Base-by-base conservation (phyloP, 768 basidiomycete species). In the Hydnomerulius pinastri region DNA sequence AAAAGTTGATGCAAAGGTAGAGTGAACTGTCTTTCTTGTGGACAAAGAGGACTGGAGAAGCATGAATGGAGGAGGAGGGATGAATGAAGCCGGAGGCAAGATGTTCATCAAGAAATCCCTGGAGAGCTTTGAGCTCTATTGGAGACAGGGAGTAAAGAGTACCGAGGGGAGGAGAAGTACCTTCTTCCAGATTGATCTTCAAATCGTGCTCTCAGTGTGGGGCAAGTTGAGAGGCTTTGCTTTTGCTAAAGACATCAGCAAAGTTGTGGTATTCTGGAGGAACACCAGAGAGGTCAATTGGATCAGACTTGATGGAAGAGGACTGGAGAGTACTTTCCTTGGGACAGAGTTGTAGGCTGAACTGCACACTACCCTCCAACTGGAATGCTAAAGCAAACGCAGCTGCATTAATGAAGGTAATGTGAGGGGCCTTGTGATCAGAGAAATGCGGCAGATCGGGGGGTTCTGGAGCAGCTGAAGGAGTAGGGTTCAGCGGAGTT, bases 81-180 rank as follows among this genome's bases (percentile, higher is more conserved):
- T 64, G 57, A 40, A 77, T 76, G 43, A 66, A 69, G 1, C 75
- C 76, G n/a, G 21, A 8, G 21, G n/a, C 6, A 6, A 42, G 24
- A n/a, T 42, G 21, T 28, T 42, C 41, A 27, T 42, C 41, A 7
- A 42, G 18, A n/a, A 42, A n/a, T n/a, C n/a, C n/a, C n/a, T 3
- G 4, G 15, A 39, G 38, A 7, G 38, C 4, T 4, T 39, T 11
- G 3, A 39, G 38, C 24, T 39, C 38, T 4, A 17, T 28, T 6
- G 52, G 62, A 0, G 66, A 69, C 1, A 76, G 46, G 3, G 64
- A 63, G 46, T 75, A 77, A 10, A 75, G 57, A 8, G 64, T 66
- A n/a, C 58, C 66, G 11, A 60, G 51, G 0, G 62, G 58, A 0
- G 68, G 66, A 12, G 54, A 50, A n/a, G 55, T 52, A 21, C 58